Percentiles rank a stretch among this genome's conserved stretches.
These are phyloP conservation scores for Hypoxylon fragiforme DNA, from an alignment of 495 filamentous ascomycete genomes.

Conservation along the genomic window DNA sequence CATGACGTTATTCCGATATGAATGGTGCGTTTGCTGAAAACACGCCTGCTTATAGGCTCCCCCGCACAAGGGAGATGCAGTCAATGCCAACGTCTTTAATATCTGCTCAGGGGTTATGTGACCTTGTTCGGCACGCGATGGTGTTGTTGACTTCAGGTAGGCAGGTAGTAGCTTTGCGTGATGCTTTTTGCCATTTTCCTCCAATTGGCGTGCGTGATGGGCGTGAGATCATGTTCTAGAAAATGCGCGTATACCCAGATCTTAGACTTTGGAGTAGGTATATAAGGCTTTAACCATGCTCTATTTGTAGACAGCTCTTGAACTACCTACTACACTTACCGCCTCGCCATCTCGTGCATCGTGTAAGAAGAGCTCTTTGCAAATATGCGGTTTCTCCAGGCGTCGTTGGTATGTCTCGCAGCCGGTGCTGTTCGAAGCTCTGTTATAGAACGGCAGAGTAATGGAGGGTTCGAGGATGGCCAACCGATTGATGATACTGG, in stretches of 20 bases:
- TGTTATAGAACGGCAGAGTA: constrained; percentile 34
- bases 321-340: too few species aligned
- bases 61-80: constrained; percentile 17
- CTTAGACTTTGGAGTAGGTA: too few species aligned
- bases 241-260: too few species aligned
- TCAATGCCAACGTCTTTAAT: constrained; percentile 24
- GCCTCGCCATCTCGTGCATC: too few species aligned
- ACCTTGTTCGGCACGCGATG: constrained; percentile 5
- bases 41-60: constrained; percentile 30
- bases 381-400: constrained; percentile 31
- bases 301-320: too few species aligned
- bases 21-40: constrained; percentile 32
- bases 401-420: constrained; percentile 27
- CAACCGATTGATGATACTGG: constrained; percentile 59
- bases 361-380: not conserved
- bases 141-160: too few species aligned
- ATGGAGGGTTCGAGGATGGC: constrained; percentile 48
- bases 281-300: too few species aligned
- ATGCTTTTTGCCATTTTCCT: not conserved
- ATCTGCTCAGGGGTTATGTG: constrained; percentile 11
- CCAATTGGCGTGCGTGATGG: constrained; percentile 1
- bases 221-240: not conserved
- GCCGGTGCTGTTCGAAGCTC: constrained; percentile 18
- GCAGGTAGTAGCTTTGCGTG: not conserved
- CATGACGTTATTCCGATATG: constrained; percentile 39